Evolutionary conservation across 2,329 filamentous ascomycete genomes (phyloP).

Genomic region (Epichloe elymi): DNA sequence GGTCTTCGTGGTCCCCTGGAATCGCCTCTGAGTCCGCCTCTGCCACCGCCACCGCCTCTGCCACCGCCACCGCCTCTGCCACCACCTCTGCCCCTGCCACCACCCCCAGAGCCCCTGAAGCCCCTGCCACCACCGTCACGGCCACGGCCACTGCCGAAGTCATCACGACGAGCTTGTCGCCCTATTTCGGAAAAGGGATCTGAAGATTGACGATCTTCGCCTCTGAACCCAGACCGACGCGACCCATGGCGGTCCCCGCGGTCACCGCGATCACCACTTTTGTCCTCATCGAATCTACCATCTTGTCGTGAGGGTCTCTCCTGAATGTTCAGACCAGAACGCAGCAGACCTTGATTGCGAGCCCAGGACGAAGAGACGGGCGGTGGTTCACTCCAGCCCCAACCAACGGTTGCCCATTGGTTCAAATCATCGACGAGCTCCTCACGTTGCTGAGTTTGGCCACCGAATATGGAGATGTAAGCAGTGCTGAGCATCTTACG

Average conservation of each 20-base stretch:
- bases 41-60: slow-evolving; percentile 1
- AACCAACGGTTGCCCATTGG: slow-evolving; percentile 34
- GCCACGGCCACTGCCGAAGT: slow-evolving; percentile 11
- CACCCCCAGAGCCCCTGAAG: too few relatives aligned
- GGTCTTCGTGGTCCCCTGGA: neutral
- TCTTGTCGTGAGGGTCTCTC: slow-evolving; percentile 4
- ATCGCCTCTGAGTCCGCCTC: neutral
- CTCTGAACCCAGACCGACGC: slow-evolving; percentile 5
- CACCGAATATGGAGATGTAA: slow-evolving; percentile 47
- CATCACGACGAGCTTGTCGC: slow-evolving; percentile 14
- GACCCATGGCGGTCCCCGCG: slow-evolving; percentile 6
- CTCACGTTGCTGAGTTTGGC: slow-evolving; percentile 26
- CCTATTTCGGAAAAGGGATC: slow-evolving; percentile 18
- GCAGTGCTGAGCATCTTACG: slow-evolving; percentile 20
- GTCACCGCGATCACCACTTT: slow-evolving; percentile 7
- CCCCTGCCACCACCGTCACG: slow-evolving; percentile 10
- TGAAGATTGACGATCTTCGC: slow-evolving; percentile 8
- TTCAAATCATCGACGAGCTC: slow-evolving; percentile 37
- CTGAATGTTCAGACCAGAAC: slow-evolving; percentile 23
- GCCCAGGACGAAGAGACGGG: slow-evolving; percentile 15
- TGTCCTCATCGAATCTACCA: slow-evolving; percentile 7
- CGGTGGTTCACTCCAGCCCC: slow-evolving; percentile 39
- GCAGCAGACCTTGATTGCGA: slow-evolving; percentile 19
- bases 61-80: neutral
- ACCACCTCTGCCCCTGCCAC: slow-evolving; percentile 6